Conservation (phyloP, 2,329 filamentous ascomycete genomes). For the Trichoderma hamatum region DNA sequence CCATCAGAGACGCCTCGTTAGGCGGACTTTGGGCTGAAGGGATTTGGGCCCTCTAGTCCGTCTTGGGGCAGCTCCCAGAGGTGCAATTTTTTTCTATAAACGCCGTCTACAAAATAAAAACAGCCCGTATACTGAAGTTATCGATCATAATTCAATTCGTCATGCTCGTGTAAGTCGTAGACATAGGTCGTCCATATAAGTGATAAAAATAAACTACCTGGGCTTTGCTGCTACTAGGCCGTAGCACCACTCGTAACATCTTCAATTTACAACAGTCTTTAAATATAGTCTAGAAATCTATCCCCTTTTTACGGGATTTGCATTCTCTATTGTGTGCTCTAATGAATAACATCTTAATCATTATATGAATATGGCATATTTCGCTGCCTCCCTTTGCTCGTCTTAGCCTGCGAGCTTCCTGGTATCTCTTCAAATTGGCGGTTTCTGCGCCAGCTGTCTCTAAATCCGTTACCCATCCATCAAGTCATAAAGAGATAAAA, state of each 20-base stretch:
- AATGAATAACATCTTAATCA: constrained; percentile 7
- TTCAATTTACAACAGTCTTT: no score
- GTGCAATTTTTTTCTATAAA: not conserved
- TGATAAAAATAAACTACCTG: not conserved
- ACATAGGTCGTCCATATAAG: not conserved
- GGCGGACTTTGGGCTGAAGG: constrained; percentile 1
- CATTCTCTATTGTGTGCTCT: not conserved
- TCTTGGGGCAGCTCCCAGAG: not conserved
- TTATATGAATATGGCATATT: constrained; percentile 4
- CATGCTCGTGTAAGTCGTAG: not conserved
- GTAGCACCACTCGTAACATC: no score
- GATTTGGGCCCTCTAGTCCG: not conserved
- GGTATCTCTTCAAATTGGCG: not conserved
- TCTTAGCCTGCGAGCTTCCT: not conserved
- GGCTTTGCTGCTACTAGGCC: not conserved
- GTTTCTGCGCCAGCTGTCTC: not conserved
- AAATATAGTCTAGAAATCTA: not conserved
- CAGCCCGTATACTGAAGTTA: not conserved
- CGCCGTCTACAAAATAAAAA: not conserved
- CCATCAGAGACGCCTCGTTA: constrained; percentile 8
- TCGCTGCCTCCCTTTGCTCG: not conserved
- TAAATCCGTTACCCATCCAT: not conserved
- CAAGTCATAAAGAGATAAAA: not conserved
- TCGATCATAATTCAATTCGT: not conserved
- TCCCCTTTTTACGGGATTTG: not conserved